Evolutionary conservation across 2,329 filamentous ascomycete species (phyloP).

Genomic region (Metarhizium guizhouense): DNA sequence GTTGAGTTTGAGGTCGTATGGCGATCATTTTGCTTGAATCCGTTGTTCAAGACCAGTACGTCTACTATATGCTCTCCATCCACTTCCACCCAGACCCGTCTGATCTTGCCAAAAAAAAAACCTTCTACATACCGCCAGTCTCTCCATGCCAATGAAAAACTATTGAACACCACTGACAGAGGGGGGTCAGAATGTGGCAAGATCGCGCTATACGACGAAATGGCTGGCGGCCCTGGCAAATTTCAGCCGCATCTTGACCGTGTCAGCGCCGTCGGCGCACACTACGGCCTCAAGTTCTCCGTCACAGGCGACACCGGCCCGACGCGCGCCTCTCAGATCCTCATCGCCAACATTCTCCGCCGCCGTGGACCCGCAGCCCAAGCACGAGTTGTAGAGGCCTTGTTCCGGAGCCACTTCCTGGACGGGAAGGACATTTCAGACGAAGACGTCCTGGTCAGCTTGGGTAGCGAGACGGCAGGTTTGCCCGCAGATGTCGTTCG

Average conservation of each 20-base stretch:
- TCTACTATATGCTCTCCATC: background rate
- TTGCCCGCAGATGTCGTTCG: slow-evolving; percentile 19
- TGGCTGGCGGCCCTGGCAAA: slow-evolving; percentile 17
- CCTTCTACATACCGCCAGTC: too few species aligned
- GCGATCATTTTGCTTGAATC: slow-evolving; percentile 37
- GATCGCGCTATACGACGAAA: slow-evolving; percentile 23
- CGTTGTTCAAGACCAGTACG: slow-evolving; percentile 18
- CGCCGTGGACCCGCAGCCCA: slow-evolving; percentile 23
- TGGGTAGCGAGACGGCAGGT: slow-evolving; percentile 22
- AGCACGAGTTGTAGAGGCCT: slow-evolving; percentile 28
- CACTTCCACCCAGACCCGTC: background rate
- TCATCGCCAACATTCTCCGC: slow-evolving; percentile 32
- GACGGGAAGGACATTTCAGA: slow-evolving; percentile 32
- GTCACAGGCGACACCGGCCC: slow-evolving; percentile 34
- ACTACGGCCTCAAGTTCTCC: slow-evolving; percentile 30
- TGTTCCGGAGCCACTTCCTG: slow-evolving; percentile 25
- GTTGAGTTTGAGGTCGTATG: slow-evolving; percentile 37
- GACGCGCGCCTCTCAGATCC: slow-evolving; percentile 35
- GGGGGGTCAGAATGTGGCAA: slow-evolving; percentile 23
- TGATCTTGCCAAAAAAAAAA: too few species aligned
- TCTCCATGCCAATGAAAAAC: background rate
- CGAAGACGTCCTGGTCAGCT: slow-evolving; percentile 24
- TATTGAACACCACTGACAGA: slow-evolving; percentile 6
- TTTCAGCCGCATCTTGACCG: slow-evolving; percentile 20
- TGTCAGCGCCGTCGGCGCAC: slow-evolving; percentile 21